Evolutionary conservation across 2,329 filamentous ascomycete species (phyloP).

Genomic region (Zymoseptoria crescenta): DNA sequence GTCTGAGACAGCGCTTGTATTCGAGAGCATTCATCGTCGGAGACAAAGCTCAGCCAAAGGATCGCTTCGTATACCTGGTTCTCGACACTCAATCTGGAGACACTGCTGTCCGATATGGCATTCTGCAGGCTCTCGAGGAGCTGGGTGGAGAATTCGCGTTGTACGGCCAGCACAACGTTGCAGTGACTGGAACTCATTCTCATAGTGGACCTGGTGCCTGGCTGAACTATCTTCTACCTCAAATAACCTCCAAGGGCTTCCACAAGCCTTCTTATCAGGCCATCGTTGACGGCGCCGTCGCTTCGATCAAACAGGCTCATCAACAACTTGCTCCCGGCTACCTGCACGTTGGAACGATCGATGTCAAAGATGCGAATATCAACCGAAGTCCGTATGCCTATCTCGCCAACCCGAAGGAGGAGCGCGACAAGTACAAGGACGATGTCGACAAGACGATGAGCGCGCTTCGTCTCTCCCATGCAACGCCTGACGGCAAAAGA

Average conservation of each 20-base stretch:
- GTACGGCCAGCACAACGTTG: slow-evolving; percentile 75
- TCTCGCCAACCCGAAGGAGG: slow-evolving; percentile 70
- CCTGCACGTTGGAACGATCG: slow-evolving; percentile 61
- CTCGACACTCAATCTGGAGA: slow-evolving; percentile 83
- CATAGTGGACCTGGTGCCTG: slow-evolving; percentile 87
- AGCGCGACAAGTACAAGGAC: slow-evolving; percentile 61
- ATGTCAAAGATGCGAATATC: slow-evolving; percentile 69
- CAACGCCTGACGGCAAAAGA: slow-evolving; percentile 64
- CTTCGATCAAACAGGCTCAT: slow-evolving; percentile 77
- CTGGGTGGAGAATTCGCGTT: slow-evolving; percentile 65
- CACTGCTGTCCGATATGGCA: slow-evolving; percentile 79
- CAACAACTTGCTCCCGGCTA: slow-evolving; percentile 61
- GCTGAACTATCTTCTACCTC: slow-evolving; percentile 89
- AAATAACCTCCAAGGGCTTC: slow-evolving; percentile 83
- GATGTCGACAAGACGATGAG: slow-evolving; percentile 72
- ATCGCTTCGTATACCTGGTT: slow-evolving; percentile 80
- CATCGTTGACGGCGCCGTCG: slow-evolving; percentile 75
- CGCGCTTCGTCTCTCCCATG: slow-evolving; percentile 59
- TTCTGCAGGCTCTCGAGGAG: slow-evolving; percentile 62
- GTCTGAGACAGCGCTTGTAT: slow-evolving; percentile 79
- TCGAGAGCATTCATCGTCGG: slow-evolving; percentile 84
- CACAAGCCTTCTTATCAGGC: slow-evolving; percentile 79
- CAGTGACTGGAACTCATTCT: slow-evolving; percentile 86
- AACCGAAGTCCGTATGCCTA: slow-evolving; percentile 87
- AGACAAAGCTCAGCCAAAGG: slow-evolving; percentile 53